Percentiles rank a stretch among this genome's conserved stretches.
Conservation (phyloP, 192 early-diverging fungal genomes). For the Dissophora ornata region DNA sequence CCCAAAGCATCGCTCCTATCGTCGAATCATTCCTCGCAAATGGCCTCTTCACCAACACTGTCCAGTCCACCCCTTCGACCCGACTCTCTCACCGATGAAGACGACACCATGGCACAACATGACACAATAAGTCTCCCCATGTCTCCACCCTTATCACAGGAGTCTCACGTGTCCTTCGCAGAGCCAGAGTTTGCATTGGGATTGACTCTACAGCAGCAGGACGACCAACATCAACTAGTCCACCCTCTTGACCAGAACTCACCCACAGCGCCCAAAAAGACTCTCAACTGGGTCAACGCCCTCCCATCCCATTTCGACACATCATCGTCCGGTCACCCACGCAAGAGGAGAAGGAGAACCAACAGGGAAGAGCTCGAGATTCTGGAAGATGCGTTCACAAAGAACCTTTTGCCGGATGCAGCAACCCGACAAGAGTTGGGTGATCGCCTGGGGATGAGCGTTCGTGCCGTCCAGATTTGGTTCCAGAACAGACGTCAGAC, state of each 20-base stretch:
- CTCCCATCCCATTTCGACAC: constrained; percentile 45
- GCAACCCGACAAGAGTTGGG: constrained; percentile 70
- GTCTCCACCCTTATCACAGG: constrained; percentile 35
- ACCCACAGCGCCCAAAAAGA: constrained; percentile 31
- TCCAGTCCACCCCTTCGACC: constrained; percentile 11
- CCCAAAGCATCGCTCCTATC: too few species aligned
- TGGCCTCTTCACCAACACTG: constrained; percentile 7
- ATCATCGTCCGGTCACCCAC: constrained; percentile 28
- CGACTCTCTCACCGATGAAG: constrained; percentile 22
- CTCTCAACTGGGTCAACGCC: constrained; percentile 52
- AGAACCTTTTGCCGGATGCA: constrained; percentile 78
- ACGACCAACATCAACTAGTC: constrained; percentile 10
- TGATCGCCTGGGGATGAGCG: constrained; percentile 73
- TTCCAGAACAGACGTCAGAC: constrained; percentile 87
- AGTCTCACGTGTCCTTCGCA: constrained; percentile 3
- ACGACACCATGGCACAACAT: constrained; percentile 12
- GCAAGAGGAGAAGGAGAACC: constrained; percentile 56
- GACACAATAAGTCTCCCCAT: constrained; percentile 18
- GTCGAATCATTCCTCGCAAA: background rate
- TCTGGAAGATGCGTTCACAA: constrained; percentile 75
- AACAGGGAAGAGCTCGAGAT: constrained; percentile 73
- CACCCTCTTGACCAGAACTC: constrained; percentile 31
- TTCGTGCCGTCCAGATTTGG: constrained; percentile 82
- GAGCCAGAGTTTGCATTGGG: background rate
- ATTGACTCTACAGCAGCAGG: background rate